These are phyloP conservation scores for Hypomyces rosellus DNA, from an alignment of 2,329 filamentous ascomycete genomes.

Conservation along the genomic window DNA sequence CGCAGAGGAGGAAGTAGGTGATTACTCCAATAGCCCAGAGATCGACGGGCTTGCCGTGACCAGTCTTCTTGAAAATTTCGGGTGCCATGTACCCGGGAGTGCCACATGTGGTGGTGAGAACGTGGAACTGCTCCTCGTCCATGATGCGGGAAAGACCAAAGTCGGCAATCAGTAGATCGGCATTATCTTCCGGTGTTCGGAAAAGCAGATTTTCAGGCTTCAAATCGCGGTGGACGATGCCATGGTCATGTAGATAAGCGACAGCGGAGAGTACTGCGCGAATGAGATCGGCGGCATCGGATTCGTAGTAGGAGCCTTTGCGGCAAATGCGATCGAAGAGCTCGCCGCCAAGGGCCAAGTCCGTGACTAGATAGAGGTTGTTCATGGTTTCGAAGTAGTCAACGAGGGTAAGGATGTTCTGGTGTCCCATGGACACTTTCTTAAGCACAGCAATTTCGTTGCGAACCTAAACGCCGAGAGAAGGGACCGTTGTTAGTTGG, in stretches of 20 bases:
- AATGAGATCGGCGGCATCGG: constrained; percentile 90
- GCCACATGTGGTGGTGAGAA: constrained; percentile 93
- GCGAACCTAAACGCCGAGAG: constrained; percentile 59
- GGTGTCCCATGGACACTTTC: constrained; percentile 97
- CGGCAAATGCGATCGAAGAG: constrained; percentile 98
- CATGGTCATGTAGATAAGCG: constrained; percentile 95
- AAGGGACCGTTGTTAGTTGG: not conserved
- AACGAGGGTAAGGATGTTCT: constrained; percentile 94
- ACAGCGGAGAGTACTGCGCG: constrained; percentile 94
- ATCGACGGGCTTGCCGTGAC: constrained; percentile 96
- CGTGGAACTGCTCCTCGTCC: constrained; percentile 98
- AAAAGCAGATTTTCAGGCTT: constrained; percentile 98
- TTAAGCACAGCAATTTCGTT: constrained; percentile 98
- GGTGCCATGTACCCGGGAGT: constrained; percentile 99
- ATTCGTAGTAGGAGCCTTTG: constrained; percentile 97
- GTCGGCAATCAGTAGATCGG: constrained; percentile 92
- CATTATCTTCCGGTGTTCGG: constrained; percentile 94
- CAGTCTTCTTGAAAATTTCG: constrained; percentile 98
- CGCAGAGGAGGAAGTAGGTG: constrained; percentile 96
- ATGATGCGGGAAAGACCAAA: constrained; percentile 95
- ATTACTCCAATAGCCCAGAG: constrained; percentile 98
- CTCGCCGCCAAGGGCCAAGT: constrained; percentile 91
- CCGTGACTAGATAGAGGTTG: constrained; percentile 96
- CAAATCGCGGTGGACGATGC: constrained; percentile 94
- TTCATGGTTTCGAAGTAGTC: constrained; percentile 99